Base-by-base conservation (phyloP, 352 stramenopile species). In the Globisporangium echinulatum region DNA sequence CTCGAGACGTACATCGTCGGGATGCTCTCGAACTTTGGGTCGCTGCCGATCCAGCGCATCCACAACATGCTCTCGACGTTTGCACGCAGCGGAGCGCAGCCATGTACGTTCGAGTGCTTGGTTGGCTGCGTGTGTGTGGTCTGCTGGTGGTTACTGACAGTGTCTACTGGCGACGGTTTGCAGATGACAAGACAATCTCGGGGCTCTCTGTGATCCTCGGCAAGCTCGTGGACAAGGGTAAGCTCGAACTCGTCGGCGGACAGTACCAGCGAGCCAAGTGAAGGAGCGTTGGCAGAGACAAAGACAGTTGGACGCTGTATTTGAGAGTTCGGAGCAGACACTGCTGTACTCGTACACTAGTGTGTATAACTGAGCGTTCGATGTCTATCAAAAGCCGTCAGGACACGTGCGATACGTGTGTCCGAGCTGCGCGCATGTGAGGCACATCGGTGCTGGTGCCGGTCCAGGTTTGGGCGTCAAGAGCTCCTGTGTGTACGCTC, bases 1-100 rank as follows among this genome's bases (percentile, higher is more conserved):
- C 86, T 97, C 56, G 87, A 98, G 68, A 96, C 78, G 43, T 99
- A 98, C 67, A 96, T 99, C 54, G 75, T 97, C 39, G 92, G 95
- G 11, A 98, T 98, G 92, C 79, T 99, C 6, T 92, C 83, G 5
- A 98, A 98, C 68, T 88, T 98, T 56, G 93, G 92, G 9, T 87
- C 92, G 44, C 70, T 99, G 8, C 82, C 85, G 8, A 79, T 98
- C 33, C 82, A 97, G 49, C 77, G 87, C 17, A 98, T 99, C 59
- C 93, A 98, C 75, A 96, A 97, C 52, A 98, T 97, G 76, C 77
- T 99, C 0, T 97, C 77, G 1, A 92, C 84, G 15, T 94, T 95
- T 57, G 80, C 84, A 5, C 67, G 83, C 59, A 91, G 72, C 46
- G 85, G 85, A 15, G 70, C 74, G 0, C 79, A 90, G 54, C 80